Conservation (phyloP, 148 eudicot genomes). For the Chenopodium formosanum region DNA sequence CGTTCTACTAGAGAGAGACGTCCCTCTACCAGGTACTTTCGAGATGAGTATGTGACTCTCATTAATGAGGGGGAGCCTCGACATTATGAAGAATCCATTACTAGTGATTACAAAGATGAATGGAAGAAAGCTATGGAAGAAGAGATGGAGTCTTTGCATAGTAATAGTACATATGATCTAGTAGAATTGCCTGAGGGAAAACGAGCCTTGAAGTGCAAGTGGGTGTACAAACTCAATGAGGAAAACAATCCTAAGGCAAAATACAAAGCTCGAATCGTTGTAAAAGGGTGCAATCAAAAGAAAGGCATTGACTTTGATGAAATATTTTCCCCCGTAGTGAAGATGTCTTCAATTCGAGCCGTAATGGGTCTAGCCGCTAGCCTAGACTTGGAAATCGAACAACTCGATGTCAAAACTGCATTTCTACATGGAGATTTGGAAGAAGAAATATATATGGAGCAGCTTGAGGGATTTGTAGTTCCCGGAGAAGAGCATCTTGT, state of each 20-base stretch:
- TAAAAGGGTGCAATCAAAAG: slow-evolving; percentile 23
- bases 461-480: too few relatives aligned
- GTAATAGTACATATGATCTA: slow-evolving; percentile 16
- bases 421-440: not conserved
- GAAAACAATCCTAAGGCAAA: not conserved
- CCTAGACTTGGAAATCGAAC: slow-evolving; percentile 15
- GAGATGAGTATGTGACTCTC: not conserved
- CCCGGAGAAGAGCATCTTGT: too few relatives aligned
- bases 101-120: not conserved
- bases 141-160: slow-evolving; percentile 20
- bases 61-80: slow-evolving; percentile 23
- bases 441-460: too few relatives aligned
- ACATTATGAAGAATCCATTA: slow-evolving; percentile 5
- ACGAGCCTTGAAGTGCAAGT: slow-evolving; percentile 23
- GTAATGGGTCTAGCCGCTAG: not conserved
- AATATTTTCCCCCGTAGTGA: slow-evolving; percentile 5
- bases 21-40: not conserved
- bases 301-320: slow-evolving; percentile 24
- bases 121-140: slow-evolving; percentile 23
- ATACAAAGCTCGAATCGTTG: slow-evolving; percentile 25
- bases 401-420: slow-evolving; percentile 8
- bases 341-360: slow-evolving; percentile 20
- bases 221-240: slow-evolving; percentile 21
- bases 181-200: slow-evolving; percentile 18
- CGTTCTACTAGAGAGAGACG: not conserved